Evolutionary conservation across 2,329 filamentous ascomycete genomes (phyloP).

Genomic region (Bertia moriformis): DNA sequence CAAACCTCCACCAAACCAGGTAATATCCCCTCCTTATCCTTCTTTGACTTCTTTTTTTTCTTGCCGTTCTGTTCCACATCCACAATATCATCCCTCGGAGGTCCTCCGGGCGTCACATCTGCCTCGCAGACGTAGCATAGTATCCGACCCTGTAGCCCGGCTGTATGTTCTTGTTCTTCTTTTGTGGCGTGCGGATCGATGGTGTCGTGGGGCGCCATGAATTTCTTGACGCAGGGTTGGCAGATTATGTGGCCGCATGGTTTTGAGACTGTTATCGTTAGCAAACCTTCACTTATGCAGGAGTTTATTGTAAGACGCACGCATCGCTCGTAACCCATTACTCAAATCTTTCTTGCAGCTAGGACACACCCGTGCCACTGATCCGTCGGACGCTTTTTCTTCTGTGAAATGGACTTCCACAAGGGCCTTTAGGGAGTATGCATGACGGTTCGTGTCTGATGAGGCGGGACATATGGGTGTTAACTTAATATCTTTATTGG

Average conservation of each 20-base stretch:
- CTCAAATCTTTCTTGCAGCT: slow-evolving; percentile 71
- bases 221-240: slow-evolving; percentile 68
- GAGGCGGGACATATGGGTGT: slow-evolving; percentile 67
- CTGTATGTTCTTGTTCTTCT: slow-evolving; percentile 24
- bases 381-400: slow-evolving; percentile 36
- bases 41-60: slow-evolving; percentile 17
- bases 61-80: slow-evolving; percentile 27
- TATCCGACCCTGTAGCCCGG: slow-evolving; percentile 25
- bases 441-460: slow-evolving; percentile 48
- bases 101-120: slow-evolving; percentile 41
- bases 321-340: slow-evolving; percentile 68
- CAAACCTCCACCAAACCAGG: slow-evolving; percentile 66
- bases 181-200: slow-evolving; percentile 44
- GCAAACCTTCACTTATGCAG: not conserved
- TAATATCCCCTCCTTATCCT: slow-evolving; percentile 41
- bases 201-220: slow-evolving; percentile 48
- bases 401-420: slow-evolving; percentile 66
- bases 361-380: slow-evolving; percentile 51
- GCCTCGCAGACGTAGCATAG: slow-evolving; percentile 79
- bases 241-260: slow-evolving; percentile 89
- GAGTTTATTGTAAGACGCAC: not conserved
- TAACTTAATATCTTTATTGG: slow-evolving; percentile 48
- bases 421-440: slow-evolving; percentile 65
- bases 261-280: slow-evolving; percentile 42
- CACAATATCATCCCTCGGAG: slow-evolving; percentile 16